Conservation (phyloP, 208 protist genomes). For the Leishmania mexicana region DNA sequence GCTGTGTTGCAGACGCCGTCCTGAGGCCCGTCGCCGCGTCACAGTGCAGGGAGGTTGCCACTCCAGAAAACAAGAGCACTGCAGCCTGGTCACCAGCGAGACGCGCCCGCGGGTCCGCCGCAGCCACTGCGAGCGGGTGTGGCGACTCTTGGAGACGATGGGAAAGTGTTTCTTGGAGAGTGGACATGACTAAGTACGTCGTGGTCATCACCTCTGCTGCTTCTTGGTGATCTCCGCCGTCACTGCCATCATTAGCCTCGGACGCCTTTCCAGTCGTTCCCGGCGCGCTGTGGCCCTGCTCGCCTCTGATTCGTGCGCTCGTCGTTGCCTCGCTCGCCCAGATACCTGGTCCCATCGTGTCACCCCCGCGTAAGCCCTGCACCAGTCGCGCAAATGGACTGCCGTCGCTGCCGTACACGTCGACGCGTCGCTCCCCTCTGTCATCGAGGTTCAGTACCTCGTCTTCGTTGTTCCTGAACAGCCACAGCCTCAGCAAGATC, state of each 20-base stretch:
- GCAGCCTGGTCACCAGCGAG: constrained; percentile 9
- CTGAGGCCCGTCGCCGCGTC: neutral
- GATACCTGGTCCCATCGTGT: neutral
- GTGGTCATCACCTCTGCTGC: neutral
- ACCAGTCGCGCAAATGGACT: constrained; percentile 20
- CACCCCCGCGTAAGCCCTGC: constrained; percentile 7
- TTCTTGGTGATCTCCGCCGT: neutral
- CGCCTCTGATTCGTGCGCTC: neutral
- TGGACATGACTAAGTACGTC: neutral
- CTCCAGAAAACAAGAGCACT: constrained; percentile 25
- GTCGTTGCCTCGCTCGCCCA: neutral
- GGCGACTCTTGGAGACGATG: constrained; percentile 7
- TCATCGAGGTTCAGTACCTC: constrained; percentile 14
- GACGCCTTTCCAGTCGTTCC: neutral
- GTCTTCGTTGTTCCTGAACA: constrained; percentile 16
- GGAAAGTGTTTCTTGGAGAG: constrained; percentile 7
- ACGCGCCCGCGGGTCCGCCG: constrained; percentile 9
- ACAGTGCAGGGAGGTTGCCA: constrained; percentile 8
- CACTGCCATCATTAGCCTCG: neutral
- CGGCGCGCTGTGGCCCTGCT: neutral
- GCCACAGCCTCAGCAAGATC: constrained; percentile 11
- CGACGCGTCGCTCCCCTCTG: constrained; percentile 10
- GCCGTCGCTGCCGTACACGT: constrained; percentile 14
- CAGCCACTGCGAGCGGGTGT: constrained; percentile 24
- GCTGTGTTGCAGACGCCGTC: neutral